These are phyloP conservation scores for Fragaria ananassa DNA, from an alignment of 306 rosid genomes.

Conservation along the genomic window DNA sequence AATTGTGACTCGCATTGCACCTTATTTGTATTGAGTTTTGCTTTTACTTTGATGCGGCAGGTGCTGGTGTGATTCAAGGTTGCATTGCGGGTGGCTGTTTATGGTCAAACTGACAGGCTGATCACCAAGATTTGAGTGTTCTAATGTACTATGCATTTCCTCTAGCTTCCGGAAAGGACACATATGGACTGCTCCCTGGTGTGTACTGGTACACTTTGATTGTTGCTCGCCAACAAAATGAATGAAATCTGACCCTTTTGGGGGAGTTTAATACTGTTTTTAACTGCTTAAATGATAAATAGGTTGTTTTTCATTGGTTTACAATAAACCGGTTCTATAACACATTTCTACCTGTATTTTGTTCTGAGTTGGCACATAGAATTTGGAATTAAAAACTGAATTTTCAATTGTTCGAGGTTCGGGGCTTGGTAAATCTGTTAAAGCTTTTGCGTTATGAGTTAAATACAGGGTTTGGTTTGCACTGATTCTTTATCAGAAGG, in stretches of 20 bases:
- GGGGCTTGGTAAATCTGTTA: background rate
- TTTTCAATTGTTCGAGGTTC: background rate
- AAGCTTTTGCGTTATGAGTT: background rate
- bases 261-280: constrained; percentile 7
- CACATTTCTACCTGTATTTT: background rate
- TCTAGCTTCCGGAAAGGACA: background rate
- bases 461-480: background rate
- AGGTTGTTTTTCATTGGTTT: constrained; percentile 23
- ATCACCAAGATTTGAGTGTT: constrained; percentile 21
- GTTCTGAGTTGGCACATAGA: background rate
- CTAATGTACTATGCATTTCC: background rate
- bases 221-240: constrained; percentile 24
- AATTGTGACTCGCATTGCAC: background rate
- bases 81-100: constrained; percentile 23
- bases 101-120: constrained; percentile 31
- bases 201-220: constrained; percentile 4
- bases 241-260: constrained; percentile 26
- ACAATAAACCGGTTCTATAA: background rate
- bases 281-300: background rate
- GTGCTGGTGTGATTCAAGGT: constrained; percentile 26
- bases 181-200: constrained; percentile 20
- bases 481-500: background rate
- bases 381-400: background rate
- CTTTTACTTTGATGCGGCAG: constrained; percentile 11
- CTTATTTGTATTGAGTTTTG: background rate